phyloP scores from a whole-genome alignment of 371 early-diverging fungal genomes.

The Lichtheimia hyalospora region DNA sequence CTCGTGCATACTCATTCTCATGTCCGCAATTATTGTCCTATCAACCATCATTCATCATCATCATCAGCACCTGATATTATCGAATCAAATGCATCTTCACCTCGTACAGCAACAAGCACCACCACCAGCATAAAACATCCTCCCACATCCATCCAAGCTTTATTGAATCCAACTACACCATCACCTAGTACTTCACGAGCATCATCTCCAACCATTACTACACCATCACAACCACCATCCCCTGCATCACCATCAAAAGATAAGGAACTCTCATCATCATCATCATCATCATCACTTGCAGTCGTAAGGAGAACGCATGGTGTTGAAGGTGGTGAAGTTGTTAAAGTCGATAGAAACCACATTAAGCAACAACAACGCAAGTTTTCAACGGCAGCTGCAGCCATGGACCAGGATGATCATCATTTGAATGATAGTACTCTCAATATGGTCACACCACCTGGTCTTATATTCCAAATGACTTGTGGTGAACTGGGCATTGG shows the following conservation, averaged over 20 bases:
- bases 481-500: slow-evolving; percentile 59
- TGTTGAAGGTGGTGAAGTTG: slow-evolving; percentile 39
- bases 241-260: background rate
- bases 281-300: slow-evolving; percentile 10
- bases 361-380: slow-evolving; percentile 76
- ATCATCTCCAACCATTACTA: too few relatives aligned
- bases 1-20: slow-evolving; percentile 54
- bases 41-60: slow-evolving; percentile 1
- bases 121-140: slow-evolving; percentile 29
- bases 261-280: slow-evolving; percentile 10
- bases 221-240: background rate
- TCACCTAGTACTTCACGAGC: background rate
- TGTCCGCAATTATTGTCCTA: slow-evolving; percentile 54
- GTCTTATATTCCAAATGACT: slow-evolving; percentile 51
- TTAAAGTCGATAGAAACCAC: slow-evolving; percentile 96
- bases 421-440: slow-evolving; percentile 1
- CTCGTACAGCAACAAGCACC: slow-evolving; percentile 19
- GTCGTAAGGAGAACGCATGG: slow-evolving; percentile 19
- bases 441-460: slow-evolving; percentile 46
- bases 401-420: slow-evolving; percentile 1
- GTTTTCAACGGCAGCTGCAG: slow-evolving; percentile 33
- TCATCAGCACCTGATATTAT: slow-evolving; percentile 9
- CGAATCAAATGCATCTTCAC: slow-evolving; percentile 10
- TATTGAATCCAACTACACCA: background rate
- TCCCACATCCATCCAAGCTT: background rate